Base-by-base conservation (phyloP, 192 early-diverging fungal genomes). In the Linnemannia exigua region DNA sequence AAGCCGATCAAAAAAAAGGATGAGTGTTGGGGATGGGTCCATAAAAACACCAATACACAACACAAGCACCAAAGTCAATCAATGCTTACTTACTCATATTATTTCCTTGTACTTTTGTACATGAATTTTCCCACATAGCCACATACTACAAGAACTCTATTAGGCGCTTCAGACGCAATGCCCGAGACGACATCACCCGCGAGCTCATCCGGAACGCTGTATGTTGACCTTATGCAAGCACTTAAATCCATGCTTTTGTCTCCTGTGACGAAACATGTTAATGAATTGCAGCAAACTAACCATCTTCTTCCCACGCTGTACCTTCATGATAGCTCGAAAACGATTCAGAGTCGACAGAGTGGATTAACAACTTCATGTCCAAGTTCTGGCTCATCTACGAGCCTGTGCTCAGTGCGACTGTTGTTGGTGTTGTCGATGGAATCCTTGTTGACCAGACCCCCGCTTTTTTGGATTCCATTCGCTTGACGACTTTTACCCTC, bases 371-470 rank as follows among this genome's bases (percentile, higher is more conserved):
- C 89, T 96, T 96, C 87, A 85, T 96, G 70, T 90, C 90, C 28
- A 89, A 93, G 51, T 97, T 96, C 89, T 98, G 97, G 97, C 84
- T 95, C n/a, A 95, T 94, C 74, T 97, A 95, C 72, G 97, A 98
- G 87, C 96, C 96, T 44, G 92, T 91, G 33, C 90, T 98, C 68
- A 93, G 94, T 68, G 90, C 93, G 71, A 92, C 91, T 50, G 90
- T 97, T 25, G 91, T 95, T 25, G 88, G 91, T 31, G 90, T 81
- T 44, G 94, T 92, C 37, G 94, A 97, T 86, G 82, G 88, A 9
- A 91, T 96, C 52, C 89, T 98, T 52, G 93, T 91, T 37, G 90
- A 92, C 50, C 92, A 87, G 61, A 94, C 94, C 51, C 96, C 96
- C 1, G 90, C 92, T 8, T 96, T 97, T 75, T 77, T 98, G 52